These are phyloP conservation scores for Didymella pomorum DNA, from an alignment of 2,329 filamentous ascomycete genomes.

Conservation along the genomic window DNA sequence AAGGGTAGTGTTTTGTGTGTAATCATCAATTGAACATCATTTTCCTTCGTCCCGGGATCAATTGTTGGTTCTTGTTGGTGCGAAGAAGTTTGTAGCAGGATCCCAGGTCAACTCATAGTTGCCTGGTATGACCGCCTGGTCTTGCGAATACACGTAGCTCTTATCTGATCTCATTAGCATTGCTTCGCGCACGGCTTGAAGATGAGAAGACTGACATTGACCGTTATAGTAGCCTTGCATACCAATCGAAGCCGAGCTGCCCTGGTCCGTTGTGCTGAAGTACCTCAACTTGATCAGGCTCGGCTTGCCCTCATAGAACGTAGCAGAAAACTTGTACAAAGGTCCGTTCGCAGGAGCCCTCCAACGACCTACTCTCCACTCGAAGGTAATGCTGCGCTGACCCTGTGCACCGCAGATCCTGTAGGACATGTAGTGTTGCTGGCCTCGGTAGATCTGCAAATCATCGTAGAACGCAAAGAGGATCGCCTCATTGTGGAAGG, in stretches of 20 bases:
- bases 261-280: slow-evolving; percentile 1
- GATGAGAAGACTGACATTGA: background rate
- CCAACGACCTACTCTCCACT: background rate
- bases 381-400: slow-evolving; percentile 4
- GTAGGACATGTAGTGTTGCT: background rate
- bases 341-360: background rate
- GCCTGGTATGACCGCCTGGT: background rate
- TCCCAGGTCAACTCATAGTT: background rate
- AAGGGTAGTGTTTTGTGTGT: background rate
- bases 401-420: slow-evolving; percentile 2
- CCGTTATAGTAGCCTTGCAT: background rate
- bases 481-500: too few species aligned
- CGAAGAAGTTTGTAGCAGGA: background rate
- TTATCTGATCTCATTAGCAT: background rate
- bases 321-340: slow-evolving; percentile 4
- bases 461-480: background rate
- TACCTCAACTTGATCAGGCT: background rate
- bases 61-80: background rate
- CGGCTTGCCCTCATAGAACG: slow-evolving; percentile 4
- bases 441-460: slow-evolving; percentile 4
- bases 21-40: background rate
- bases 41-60: background rate
- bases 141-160: background rate
- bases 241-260: background rate
- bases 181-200: background rate